phyloP scores from a whole-genome alignment of 257 asterid genomes.

The Thymus quinquecostatus region DNA sequence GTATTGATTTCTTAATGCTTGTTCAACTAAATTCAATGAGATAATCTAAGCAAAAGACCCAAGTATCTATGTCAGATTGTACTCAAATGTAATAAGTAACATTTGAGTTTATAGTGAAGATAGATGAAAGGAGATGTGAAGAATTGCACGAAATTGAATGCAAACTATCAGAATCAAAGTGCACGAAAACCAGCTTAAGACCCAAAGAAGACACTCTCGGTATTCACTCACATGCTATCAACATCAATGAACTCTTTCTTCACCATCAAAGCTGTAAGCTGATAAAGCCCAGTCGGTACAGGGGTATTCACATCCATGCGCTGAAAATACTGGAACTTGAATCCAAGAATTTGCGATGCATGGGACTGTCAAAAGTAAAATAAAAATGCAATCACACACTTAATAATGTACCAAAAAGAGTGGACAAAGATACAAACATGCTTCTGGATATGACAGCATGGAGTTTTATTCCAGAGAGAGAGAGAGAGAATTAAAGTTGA shows the following conservation, averaged over 20 bases:
- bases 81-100: constrained; percentile 5
- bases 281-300: constrained; percentile 81
- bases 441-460: constrained; percentile 1
- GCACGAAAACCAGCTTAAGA: constrained; percentile 28
- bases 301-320: constrained; percentile 66
- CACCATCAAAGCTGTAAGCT: constrained; percentile 89
- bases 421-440: background rate
- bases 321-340: constrained; percentile 95
- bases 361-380: constrained; percentile 71
- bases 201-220: constrained; percentile 24
- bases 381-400: constrained; percentile 15
- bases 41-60: constrained; percentile 9
- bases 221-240: constrained; percentile 81
- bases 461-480: background rate
- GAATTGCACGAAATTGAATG: background rate
- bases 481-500: background rate
- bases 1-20: background rate
- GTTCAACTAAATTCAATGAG: constrained; percentile 23
- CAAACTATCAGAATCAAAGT: constrained; percentile 7
- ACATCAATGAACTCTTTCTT: constrained; percentile 84
- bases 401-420: constrained; percentile 21
- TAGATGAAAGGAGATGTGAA: constrained; percentile 15
- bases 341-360: constrained; percentile 95
- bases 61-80: constrained; percentile 20
- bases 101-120: constrained; percentile 7